Conservation (phyloP, 1,284 basidiomycete species). For the Leccinum subrobustum region DNA sequence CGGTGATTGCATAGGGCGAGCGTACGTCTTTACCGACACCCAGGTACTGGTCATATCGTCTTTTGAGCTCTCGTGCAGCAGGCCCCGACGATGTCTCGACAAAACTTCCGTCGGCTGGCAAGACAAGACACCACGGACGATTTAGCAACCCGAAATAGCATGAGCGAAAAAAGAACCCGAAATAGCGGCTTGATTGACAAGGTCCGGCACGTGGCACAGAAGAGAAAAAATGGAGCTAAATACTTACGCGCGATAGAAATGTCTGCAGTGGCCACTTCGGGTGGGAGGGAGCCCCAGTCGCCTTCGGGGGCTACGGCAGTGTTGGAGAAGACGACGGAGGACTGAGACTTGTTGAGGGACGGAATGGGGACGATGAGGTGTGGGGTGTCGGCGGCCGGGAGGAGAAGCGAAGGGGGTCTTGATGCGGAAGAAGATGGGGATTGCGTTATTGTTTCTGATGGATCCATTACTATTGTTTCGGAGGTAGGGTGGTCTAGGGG, state of each 20-base stretch:
- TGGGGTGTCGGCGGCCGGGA: conserved; percentile 22
- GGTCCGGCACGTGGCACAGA: not conserved
- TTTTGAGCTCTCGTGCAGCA: conserved; percentile 67
- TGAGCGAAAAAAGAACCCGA: not conserved
- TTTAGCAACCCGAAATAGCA: conserved; percentile 4
- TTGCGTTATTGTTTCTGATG: conserved; percentile 21
- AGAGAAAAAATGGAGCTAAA: not conserved
- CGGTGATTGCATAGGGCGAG: conserved; percentile 76
- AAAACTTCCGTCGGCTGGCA: conserved; percentile 66
- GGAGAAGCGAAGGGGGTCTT: conserved; percentile 24
- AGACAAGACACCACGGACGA: not conserved
- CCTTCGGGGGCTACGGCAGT: conserved; percentile 27
- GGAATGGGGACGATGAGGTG: conserved; percentile 47
- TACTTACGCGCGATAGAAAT: conserved; percentile 34
- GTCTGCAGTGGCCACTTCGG: conserved; percentile 57
- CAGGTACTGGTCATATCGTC: conserved; percentile 65
- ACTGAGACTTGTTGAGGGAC: conserved; percentile 40
- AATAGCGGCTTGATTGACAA: not conserved
- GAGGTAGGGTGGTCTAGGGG: conserved; percentile 25
- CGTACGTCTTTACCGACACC: conserved; percentile 65
- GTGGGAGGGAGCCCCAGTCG: conserved; percentile 35
- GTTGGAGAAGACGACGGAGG: conserved; percentile 45
- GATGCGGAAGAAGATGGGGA: conserved; percentile 16
- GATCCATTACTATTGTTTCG: conserved; percentile 24
- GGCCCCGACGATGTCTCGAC: conserved; percentile 65